Base-by-base conservation (phyloP, 2,329 filamentous ascomycete genomes). In the Aureobasidium sp. region DNA sequence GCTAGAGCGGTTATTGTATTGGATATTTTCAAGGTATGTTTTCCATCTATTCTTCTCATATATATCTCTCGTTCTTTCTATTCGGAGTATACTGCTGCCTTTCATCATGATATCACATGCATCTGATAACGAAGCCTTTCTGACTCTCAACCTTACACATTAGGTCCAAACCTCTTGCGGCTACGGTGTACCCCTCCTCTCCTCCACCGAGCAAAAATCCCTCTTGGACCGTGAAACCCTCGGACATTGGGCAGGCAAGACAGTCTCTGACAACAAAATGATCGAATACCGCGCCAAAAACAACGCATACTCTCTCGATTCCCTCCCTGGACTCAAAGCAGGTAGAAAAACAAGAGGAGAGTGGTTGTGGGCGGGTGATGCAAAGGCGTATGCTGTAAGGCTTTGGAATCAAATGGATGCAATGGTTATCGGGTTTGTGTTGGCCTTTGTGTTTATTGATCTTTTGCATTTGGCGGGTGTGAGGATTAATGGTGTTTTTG, bases 101-200 rank as follows among this genome's bases (percentile, higher is more conserved):
- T n/a, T n/a, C n/a, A n/a, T n/a, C n/a, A 11, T n/a, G n/a, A n/a
- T n/a, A n/a, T n/a, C n/a, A n/a, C n/a, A n/a, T n/a, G n/a, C n/a
- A n/a, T n/a, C n/a, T n/a, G n/a, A n/a, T n/a, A n/a, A n/a, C n/a
- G n/a, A n/a, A n/a, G n/a, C n/a, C n/a, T n/a, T n/a, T n/a, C n/a
- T n/a, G n/a, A n/a, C n/a, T n/a, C n/a, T n/a, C n/a, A n/a, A n/a
- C n/a, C n/a, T n/a, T n/a, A n/a, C n/a, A n/a, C n/a, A n/a, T n/a
- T 20, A 80, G 76, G 83, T 89, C 5, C 89, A 91, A 81, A 91
- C 88, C 11, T 88, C 85, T 58, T 93, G 90, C 72, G 90, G 90
- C 9, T 92, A 84, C 70, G 88, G 86, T 27, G 88, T 92, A 11
- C 89, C 90, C 2, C 78, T 83, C 33, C 76, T 90, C 10, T 64